Conservation (phyloP, 2,329 filamentous ascomycete species). For the Hymenoscyphus albidus region DNA sequence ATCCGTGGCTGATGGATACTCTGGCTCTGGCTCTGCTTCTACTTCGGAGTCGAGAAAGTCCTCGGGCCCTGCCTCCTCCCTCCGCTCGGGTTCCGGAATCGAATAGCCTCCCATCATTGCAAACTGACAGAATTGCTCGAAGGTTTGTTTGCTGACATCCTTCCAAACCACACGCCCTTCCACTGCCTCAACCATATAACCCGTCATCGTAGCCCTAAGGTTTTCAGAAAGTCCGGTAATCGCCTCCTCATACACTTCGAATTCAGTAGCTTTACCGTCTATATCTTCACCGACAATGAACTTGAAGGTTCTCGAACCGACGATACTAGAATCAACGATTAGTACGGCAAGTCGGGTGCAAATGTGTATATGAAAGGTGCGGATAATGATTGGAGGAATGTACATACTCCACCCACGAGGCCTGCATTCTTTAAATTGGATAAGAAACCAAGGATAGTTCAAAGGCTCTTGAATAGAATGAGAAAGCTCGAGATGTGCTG, state of each 20-base stretch:
- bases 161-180: slow-evolving; percentile 17
- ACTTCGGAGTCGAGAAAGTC: background rate
- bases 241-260: slow-evolving; percentile 23
- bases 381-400: background rate
- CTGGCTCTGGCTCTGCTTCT: background rate
- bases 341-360: background rate
- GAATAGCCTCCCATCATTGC: slow-evolving; percentile 27
- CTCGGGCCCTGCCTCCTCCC: background rate
- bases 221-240: slow-evolving; percentile 21
- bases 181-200: slow-evolving; percentile 13
- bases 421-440: background rate
- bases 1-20: too few relatives aligned
- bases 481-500: background rate
- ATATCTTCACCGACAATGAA: slow-evolving; percentile 23
- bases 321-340: slow-evolving; percentile 15
- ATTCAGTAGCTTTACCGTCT: slow-evolving; percentile 18
- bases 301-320: slow-evolving; percentile 22
- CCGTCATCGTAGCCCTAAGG: slow-evolving; percentile 17
- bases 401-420: background rate
- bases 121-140: slow-evolving; percentile 24
- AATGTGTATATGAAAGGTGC: background rate
- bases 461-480: background rate
- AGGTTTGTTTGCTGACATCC: slow-evolving; percentile 23
- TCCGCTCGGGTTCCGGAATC: slow-evolving; percentile 11
- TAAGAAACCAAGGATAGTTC: background rate